These are phyloP conservation scores for Sequoia sempervirens DNA, from an alignment of 75 land plant species.

Conservation along the genomic window DNA sequence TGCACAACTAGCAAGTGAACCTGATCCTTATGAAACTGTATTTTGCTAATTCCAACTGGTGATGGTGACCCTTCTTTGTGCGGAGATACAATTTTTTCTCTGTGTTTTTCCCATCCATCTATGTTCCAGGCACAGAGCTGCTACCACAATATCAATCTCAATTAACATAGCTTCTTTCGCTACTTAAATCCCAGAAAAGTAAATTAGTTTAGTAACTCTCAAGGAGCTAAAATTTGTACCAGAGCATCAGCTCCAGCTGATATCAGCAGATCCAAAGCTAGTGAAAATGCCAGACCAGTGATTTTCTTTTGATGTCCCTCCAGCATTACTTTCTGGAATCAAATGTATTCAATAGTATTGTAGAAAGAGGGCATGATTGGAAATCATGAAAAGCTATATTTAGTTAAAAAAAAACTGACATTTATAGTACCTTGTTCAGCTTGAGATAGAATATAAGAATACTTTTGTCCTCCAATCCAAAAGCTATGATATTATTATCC, in stretches of 20 bases:
- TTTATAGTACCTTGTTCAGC: not conserved
- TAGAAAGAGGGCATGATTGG: not conserved
- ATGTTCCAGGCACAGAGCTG: constrained; percentile 72
- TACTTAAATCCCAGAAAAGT: not conserved
- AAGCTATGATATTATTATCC: constrained; percentile 20
- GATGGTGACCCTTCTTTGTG: constrained; percentile 41
- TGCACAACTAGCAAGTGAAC: constrained; percentile 42
- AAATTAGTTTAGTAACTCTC: not conserved
- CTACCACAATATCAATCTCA: constrained; percentile 3
- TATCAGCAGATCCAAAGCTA: constrained; percentile 48
- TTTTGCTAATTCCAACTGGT: constrained; percentile 37
- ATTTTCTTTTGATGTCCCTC: constrained; percentile 65
- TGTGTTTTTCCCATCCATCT: constrained; percentile 71
- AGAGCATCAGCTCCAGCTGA: constrained; percentile 76
- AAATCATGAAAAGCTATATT: not conserved
- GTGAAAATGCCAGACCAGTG: constrained; percentile 64
- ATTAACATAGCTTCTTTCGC: not conserved
- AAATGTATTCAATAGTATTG: not conserved
- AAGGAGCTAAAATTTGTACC: constrained; percentile 21
- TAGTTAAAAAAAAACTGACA: not conserved
- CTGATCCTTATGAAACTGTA: constrained; percentile 59
- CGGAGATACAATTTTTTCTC: constrained; percentile 30
- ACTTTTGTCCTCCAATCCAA: constrained; percentile 21
- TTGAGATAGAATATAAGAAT: constrained; percentile 16
- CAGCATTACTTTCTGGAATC: constrained; percentile 26